Evolutionary conservation across 164 flowering plant species (phyloP).

Genomic region (Brasenia schreberi): DNA sequence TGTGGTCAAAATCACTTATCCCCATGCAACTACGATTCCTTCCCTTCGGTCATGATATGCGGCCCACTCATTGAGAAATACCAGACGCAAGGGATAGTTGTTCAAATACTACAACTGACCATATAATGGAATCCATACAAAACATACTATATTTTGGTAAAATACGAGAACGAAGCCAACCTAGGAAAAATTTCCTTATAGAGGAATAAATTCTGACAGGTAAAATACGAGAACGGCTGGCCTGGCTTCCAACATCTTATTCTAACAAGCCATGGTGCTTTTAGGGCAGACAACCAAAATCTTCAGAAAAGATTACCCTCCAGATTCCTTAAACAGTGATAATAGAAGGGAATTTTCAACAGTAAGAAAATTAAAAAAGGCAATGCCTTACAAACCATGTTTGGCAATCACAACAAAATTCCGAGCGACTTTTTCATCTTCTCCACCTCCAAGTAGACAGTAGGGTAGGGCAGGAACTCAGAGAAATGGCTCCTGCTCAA

Average conservation of each 20-base stretch:
- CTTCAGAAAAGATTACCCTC: background rate
- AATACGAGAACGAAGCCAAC: too few species aligned
- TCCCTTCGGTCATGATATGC: too few species aligned
- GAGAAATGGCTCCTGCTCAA: constrained; percentile 63
- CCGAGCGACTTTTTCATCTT: constrained; percentile 73
- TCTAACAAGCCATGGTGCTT: background rate
- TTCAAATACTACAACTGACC: too few species aligned
- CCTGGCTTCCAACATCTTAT: background rate
- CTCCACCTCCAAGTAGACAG: constrained; percentile 92
- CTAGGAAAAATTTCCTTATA: too few species aligned
- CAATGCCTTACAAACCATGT: background rate
- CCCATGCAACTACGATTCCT: too few species aligned
- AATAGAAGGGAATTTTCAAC: background rate
- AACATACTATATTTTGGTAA: too few species aligned
- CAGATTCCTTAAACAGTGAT: background rate
- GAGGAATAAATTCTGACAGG: background rate
- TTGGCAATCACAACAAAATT: constrained; percentile 37
- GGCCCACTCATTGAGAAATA: too few species aligned
- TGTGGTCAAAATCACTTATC: too few species aligned
- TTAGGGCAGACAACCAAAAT: background rate
- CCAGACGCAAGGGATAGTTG: too few species aligned
- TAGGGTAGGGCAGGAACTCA: constrained; percentile 89
- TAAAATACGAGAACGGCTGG: background rate
- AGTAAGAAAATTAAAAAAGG: background rate
- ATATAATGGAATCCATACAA: too few species aligned